Percentiles rank a stretch among this genome's conserved stretches.
Evolutionary conservation across 306 rosid genomes (phyloP).

Genomic region (Casuarina equisetifolia): DNA sequence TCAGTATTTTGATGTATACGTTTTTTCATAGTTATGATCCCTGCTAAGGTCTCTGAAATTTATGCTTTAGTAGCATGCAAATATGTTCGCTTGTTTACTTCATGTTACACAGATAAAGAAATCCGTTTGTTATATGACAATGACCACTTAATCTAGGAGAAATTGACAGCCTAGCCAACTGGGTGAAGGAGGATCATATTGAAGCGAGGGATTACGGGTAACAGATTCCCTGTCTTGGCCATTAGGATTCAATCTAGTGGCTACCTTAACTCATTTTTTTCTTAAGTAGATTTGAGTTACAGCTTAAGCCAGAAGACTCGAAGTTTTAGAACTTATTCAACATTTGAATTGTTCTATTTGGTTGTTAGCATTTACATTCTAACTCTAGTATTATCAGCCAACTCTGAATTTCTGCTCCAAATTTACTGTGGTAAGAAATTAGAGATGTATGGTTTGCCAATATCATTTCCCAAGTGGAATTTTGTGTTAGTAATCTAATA

Average conservation of each 20-base stretch:
- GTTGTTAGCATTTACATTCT: not conserved
- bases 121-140: not conserved
- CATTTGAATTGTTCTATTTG: not conserved
- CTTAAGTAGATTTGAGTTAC: not conserved
- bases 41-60: constrained; percentile 1
- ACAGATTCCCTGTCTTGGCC: not conserved
- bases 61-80: not conserved
- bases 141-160: not conserved
- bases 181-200: not conserved
- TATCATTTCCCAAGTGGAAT: not conserved
- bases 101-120: not conserved
- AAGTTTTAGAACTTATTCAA: not conserved
- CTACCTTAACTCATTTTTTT: not conserved
- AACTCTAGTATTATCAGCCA: not conserved
- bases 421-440: not conserved
- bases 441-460: not conserved
- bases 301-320: not conserved
- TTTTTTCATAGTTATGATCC: not conserved
- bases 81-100: not conserved
- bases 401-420: not conserved
- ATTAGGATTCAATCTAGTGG: not conserved
- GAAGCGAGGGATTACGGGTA: not conserved
- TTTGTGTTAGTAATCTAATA: not conserved
- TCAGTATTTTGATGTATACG: not conserved
- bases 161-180: not conserved